These are phyloP conservation scores for Cryptococcus amylolentus DNA, from an alignment of 1,284 basidiomycete genomes.

Conservation along the genomic window DNA sequence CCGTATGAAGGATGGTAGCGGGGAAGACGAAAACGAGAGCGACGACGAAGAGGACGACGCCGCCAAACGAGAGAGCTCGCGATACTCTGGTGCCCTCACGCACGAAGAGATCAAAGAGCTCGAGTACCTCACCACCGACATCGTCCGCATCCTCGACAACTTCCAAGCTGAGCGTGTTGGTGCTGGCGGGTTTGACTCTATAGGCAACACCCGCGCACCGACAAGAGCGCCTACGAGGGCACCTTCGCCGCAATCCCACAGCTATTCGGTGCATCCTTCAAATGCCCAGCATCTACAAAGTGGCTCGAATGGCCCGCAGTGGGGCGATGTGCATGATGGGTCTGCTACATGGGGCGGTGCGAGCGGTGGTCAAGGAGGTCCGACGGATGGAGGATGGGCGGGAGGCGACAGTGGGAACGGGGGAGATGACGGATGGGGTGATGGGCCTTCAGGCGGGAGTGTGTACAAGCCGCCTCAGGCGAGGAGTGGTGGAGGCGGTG, in stretches of 20 bases:
- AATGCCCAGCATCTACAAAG: not conserved
- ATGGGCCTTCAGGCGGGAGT: not conserved
- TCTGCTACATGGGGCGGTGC: not conserved
- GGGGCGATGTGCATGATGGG: not conserved
- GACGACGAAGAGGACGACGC: constrained; percentile 59
- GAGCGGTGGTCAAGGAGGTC: not conserved
- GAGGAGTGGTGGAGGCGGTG: not conserved
- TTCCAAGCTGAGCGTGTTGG: constrained; percentile 42
- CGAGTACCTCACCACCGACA: constrained; percentile 66
- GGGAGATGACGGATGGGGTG: not conserved
- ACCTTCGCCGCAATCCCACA: not conserved
- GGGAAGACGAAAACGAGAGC: constrained; percentile 53
- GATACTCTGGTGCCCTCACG: constrained; percentile 53
- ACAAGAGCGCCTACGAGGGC: not conserved
- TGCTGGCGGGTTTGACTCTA: not conserved
- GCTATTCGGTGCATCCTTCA: not conserved
- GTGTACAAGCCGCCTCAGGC: constrained; percentile 7
- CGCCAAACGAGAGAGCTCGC: not conserved
- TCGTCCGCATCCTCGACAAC: constrained; percentile 62
- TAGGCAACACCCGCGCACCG: constrained; percentile 8
- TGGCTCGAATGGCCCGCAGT: not conserved
- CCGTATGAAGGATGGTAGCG: constrained; percentile 21
- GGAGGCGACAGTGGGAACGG: not conserved
- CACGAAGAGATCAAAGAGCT: constrained; percentile 67
- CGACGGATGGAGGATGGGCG: not conserved